phyloP scores from a whole-genome alignment of 2,329 filamentous ascomycete species.

The Beauveria scarabaeidicola region DNA sequence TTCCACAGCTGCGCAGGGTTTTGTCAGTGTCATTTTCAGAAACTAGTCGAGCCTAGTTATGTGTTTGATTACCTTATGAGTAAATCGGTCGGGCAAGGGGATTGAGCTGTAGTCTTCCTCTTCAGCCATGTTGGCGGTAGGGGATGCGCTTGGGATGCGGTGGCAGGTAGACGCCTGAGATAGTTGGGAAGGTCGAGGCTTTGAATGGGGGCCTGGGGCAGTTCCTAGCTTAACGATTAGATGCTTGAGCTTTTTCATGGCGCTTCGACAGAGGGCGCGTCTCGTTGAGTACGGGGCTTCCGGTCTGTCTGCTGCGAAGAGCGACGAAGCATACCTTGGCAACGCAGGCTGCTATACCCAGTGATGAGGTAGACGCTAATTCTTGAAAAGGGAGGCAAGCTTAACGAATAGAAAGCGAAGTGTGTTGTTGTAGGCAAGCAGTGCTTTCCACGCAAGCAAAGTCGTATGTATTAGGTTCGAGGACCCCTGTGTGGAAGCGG shows the following conservation, averaged over 20 bases:
- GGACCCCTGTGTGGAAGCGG: not conserved
- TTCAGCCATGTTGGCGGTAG: constrained; percentile 59
- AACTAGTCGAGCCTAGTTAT: not conserved
- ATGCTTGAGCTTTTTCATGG: constrained; percentile 7
- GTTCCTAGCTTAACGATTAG: constrained; percentile 5
- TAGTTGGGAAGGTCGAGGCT: not conserved
- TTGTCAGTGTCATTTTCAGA: not conserved
- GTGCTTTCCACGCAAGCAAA: constrained; percentile 1
- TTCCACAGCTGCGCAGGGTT: constrained; percentile 66
- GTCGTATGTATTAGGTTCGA: not conserved
- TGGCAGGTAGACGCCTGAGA: not conserved
- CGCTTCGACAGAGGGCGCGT: not conserved
- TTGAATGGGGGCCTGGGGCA: not conserved
- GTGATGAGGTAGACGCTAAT: not conserved
- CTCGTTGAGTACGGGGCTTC: not conserved
- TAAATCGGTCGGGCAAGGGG: constrained; percentile 70
- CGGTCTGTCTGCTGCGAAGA: not conserved
- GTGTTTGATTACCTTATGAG: constrained; percentile 57
- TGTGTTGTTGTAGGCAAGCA: not conserved
- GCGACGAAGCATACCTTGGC: constrained; percentile 1
- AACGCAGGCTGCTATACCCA: not conserved
- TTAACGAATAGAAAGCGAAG: not conserved
- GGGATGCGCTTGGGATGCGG: constrained; percentile 4
- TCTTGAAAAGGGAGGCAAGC: not conserved
- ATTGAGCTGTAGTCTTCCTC: constrained; percentile 78